Conservation (phyloP, 2,329 filamentous ascomycete genomes). For the Penicillium sumatraense region DNA sequence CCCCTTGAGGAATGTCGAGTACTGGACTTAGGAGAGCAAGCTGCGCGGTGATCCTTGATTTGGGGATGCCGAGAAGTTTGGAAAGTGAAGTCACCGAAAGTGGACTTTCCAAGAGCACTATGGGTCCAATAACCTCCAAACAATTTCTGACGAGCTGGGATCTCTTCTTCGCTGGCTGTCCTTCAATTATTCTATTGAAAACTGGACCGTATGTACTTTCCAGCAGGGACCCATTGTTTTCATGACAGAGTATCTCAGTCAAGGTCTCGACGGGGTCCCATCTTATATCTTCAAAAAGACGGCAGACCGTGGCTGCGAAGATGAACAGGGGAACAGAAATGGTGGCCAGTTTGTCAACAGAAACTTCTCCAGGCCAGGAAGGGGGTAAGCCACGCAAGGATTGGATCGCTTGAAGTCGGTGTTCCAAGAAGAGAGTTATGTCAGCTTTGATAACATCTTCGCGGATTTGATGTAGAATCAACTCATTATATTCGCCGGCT, state of each 20-base stretch:
- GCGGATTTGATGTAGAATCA: conserved; percentile 31
- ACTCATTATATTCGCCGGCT: conserved; percentile 27
- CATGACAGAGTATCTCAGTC: no score
- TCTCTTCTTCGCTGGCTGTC: conserved; percentile 7
- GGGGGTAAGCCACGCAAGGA: conserved; percentile 5
- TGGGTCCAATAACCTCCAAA: conserved; percentile 23
- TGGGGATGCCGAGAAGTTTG: conserved; percentile 9
- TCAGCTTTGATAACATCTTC: conserved; percentile 26
- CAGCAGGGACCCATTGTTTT: conserved; percentile 20
- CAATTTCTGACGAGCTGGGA: conserved; percentile 17
- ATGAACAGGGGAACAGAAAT: conserved; percentile 22
- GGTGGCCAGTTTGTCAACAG: conserved; percentile 5
- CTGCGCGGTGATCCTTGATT: conserved; percentile 12
- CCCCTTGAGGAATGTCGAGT: conserved; percentile 18
- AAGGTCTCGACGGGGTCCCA: no score
- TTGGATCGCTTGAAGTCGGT: conserved; percentile 14
- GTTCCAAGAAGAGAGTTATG: conserved; percentile 26
- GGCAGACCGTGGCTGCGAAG: conserved; percentile 21
- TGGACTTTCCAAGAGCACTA: conserved; percentile 25
- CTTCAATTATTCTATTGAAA: conserved; percentile 14
- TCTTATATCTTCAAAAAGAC: conserved; percentile 12
- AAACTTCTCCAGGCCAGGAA: conserved; percentile 12
- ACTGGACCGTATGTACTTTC: conserved; percentile 29
- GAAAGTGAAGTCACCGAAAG: conserved; percentile 24
- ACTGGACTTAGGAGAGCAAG: conserved; percentile 23